phyloP scores from a whole-genome alignment of 768 basidiomycete species.

The Zangia roseola region DNA sequence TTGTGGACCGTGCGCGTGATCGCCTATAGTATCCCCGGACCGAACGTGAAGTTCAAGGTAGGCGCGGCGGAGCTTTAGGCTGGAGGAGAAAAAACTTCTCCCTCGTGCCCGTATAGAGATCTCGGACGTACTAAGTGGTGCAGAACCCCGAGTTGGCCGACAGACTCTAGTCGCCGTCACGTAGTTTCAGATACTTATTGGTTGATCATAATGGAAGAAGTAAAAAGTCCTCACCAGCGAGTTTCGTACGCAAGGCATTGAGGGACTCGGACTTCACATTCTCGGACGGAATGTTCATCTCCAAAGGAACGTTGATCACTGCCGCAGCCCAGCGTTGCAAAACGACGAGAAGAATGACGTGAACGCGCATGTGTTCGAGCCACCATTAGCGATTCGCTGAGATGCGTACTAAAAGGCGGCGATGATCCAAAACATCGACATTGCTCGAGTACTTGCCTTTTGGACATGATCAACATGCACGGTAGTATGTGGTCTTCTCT shows the following conservation, averaged over 20 bases:
- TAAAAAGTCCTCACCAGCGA: constrained; percentile 22
- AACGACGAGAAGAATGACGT: constrained; percentile 23
- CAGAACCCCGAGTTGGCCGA: too few species aligned
- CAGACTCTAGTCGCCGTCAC: too few species aligned
- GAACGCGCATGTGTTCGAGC: constrained; percentile 39
- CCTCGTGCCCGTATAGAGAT: too few species aligned
- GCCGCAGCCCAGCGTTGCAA: constrained; percentile 22
- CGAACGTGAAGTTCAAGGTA: too few species aligned
- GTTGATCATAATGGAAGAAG: too few species aligned
- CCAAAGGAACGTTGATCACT: constrained; percentile 27
- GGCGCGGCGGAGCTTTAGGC: too few species aligned
- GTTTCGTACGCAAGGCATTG: constrained; percentile 29
- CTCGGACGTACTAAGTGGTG: too few species aligned
- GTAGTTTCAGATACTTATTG: too few species aligned
- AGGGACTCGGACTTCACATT: constrained; percentile 33
- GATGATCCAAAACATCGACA: constrained; percentile 36
- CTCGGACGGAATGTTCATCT: constrained; percentile 36
- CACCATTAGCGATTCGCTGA: constrained; percentile 48
- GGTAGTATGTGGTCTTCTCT: constrained; percentile 19
- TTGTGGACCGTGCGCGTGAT: too few species aligned
- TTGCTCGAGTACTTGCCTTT: constrained; percentile 36
- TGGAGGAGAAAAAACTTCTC: too few species aligned
- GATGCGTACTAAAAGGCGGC: constrained; percentile 32
- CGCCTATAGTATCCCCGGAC: too few species aligned
- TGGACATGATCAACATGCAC: constrained; percentile 28